These are phyloP conservation scores for Adenanthera pavonina DNA, from an alignment of 306 rosid genomes.

Conservation along the genomic window DNA sequence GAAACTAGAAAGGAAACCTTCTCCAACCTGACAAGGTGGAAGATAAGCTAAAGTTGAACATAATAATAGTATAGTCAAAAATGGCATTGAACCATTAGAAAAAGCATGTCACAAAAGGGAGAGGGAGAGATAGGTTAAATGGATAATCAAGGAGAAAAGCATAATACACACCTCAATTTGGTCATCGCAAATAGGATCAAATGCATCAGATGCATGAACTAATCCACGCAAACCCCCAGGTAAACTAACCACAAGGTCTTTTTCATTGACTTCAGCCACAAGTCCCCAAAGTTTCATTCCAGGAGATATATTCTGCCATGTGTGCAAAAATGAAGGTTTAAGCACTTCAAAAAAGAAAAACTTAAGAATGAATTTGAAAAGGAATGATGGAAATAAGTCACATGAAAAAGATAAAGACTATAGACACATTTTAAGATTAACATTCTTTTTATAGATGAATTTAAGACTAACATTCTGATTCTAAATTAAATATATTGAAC, in stretches of 20 bases:
- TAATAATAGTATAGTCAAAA: neutral
- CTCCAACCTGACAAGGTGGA: constrained; percentile 57
- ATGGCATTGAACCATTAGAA: neutral
- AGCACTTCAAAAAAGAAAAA: neutral
- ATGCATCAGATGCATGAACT: constrained; percentile 77
- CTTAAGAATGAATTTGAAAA: neutral
- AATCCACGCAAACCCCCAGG: constrained; percentile 96
- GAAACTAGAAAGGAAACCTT: constrained; percentile 60
- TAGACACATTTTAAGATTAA: too few species aligned
- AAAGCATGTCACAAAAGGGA: neutral
- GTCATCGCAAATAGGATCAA: constrained; percentile 64
- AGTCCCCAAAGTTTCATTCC: constrained; percentile 98
- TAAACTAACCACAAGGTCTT: constrained; percentile 82
- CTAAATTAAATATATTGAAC: neutral
- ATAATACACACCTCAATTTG: constrained; percentile 55
- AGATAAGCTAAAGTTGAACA: constrained; percentile 23
- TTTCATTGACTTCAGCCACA: constrained; percentile 86
- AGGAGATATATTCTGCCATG: constrained; percentile 72
- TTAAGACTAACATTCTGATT: neutral
- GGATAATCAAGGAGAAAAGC: neutral
- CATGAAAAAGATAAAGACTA: neutral
- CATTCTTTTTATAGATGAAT: neutral
- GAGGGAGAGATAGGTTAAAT: neutral
- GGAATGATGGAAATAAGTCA: neutral
- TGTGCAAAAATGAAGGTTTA: constrained; percentile 12